Base-by-base conservation (phyloP, 352 stramenopile genomes). In the Thalassiosira allenii region DNA sequence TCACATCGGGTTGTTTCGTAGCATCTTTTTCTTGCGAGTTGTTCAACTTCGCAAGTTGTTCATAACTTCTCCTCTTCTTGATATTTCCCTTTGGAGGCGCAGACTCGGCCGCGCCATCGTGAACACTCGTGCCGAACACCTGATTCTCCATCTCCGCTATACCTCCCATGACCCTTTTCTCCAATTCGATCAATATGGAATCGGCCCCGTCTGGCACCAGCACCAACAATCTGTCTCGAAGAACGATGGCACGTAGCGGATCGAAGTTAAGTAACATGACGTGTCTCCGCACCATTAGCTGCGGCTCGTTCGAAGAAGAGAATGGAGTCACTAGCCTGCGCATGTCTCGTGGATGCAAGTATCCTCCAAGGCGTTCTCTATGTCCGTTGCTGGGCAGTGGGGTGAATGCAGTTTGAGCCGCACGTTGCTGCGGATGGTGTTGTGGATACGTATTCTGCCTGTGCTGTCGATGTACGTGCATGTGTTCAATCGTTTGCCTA, bases 251-350 rank as follows among this genome's bases (percentile, higher is more conserved):
- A 47, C 90, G 74, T 0, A 94, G 61, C 6, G 90, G 87, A 75
- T 93, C 88, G 69, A 92, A 93, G 57, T 94, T 93, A 1, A 94
- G 53, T 8, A 94, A 64, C 70, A 94, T 91, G 14, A 88, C 90
- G 66, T 94, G 90, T 22, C 90, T 63, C 22, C 90, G 76, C 0
- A 94, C 84, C 44, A 94, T 93, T 0, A 94, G 52, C 64, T 90
- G 82, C 11, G 90, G 90, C 65, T 91, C 86, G 56, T 94, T 94
- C 0, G 81, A 90, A 17, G 79, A 70, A 9, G 87, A 93, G 70
- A 94, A 92, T 2, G 87, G 90, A 11, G 90, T 93, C 2, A 94
- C 87, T 14, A 94, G 75, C 30, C 85, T 69, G n/a, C 90, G 70
- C 88, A 94, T 93, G 67, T 94, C 90, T 41, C 90, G 71, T 20